Evolutionary conservation across 2,329 filamentous ascomycete genomes (phyloP).

Genomic region (Botrytis elliptica): DNA sequence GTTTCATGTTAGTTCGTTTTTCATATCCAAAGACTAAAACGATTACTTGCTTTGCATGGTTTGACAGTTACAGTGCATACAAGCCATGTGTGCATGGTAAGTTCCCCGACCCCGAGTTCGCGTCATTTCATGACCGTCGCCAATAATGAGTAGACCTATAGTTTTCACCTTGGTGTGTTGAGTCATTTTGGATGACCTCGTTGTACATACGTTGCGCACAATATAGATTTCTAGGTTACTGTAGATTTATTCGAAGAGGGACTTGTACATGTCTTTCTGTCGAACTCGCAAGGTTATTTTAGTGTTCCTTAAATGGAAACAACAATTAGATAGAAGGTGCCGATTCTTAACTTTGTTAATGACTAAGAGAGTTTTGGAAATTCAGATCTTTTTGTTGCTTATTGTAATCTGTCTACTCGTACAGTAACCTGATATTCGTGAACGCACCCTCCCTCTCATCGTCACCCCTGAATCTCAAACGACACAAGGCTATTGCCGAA

Average conservation of each 20-base stretch:
- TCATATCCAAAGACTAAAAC: not conserved
- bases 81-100: not conserved
- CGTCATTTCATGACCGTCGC: not conserved
- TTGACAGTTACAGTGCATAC: not conserved
- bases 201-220: not conserved
- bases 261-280: not conserved
- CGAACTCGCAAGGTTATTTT: not conserved
- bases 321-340: not conserved
- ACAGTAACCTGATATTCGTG: not conserved
- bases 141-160: not conserved
- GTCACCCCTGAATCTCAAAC: not conserved
- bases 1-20: not conserved
- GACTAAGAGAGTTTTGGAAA: not conserved
- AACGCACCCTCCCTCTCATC: not conserved
- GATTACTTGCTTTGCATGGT: not conserved
- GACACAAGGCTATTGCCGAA: not conserved
- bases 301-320: not conserved
- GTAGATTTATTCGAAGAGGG: not conserved
- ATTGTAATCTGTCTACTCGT: not conserved
- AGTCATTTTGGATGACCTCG: not conserved
- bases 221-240: not conserved
- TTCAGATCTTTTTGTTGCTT: not conserved
- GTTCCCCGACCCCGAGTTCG: conserved; percentile 2
- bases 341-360: not conserved
- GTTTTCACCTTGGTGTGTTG: not conserved